Conservation (phyloP, 108 stramenopile genomes). For the Pseudonitzschia multistriata region DNA sequence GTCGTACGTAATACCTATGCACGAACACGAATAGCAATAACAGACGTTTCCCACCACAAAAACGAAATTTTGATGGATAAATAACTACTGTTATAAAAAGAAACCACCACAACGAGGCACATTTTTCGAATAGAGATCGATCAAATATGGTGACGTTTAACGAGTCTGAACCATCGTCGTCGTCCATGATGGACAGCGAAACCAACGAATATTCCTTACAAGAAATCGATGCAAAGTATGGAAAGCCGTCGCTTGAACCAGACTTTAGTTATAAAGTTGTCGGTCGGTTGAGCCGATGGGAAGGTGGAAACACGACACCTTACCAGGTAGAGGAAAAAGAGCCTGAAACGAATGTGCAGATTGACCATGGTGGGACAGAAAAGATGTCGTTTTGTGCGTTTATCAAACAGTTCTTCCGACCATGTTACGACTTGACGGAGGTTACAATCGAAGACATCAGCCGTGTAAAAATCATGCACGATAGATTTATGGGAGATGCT, state of each 20-base stretch:
- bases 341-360: too few relatives aligned
- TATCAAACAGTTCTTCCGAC: slow-evolving; percentile 10
- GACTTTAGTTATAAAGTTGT: slow-evolving; percentile 9
- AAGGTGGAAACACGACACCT: slow-evolving; percentile 2
- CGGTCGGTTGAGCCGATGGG: slow-evolving; percentile 12
- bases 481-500: slow-evolving; percentile 26
- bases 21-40: too few relatives aligned
- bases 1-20: too few relatives aligned
- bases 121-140: not conserved
- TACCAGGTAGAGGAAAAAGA: not conserved
- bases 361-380: not conserved
- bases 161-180: not conserved
- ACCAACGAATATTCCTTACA: not conserved
- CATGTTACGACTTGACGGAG: not conserved
- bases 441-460: slow-evolving; percentile 29
- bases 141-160: not conserved
- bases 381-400: not conserved
- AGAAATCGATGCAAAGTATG: not conserved
- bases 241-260: not conserved
- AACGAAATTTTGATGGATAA: too few relatives aligned
- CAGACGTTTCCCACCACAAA: too few relatives aligned
- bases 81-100: too few relatives aligned
- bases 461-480: slow-evolving; percentile 24
- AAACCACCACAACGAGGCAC: too few relatives aligned
- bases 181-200: not conserved